Conservation (phyloP, 768 basidiomycete genomes). For the Podaxis pistillaris region DNA sequence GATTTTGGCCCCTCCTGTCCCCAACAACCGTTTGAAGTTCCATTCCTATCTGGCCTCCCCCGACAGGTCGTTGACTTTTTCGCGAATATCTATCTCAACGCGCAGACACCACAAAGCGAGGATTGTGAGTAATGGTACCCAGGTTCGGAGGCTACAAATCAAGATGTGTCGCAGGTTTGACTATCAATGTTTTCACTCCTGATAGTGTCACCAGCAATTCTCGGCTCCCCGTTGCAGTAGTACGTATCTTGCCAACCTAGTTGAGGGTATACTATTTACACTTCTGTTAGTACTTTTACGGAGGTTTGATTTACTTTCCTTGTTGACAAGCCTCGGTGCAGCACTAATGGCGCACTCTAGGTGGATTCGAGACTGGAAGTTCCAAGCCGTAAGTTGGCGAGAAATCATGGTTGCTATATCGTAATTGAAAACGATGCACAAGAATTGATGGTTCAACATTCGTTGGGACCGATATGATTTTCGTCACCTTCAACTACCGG, state of each 20-base stretch:
- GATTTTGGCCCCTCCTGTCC: constrained; percentile 44
- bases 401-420: neutral
- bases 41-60: constrained; percentile 31
- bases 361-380: constrained; percentile 25
- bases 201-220: constrained; percentile 31
- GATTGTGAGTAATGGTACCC: constrained; percentile 38
- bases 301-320: constrained; percentile 27
- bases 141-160: neutral
- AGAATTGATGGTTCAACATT: constrained; percentile 41
- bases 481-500: constrained; percentile 16
- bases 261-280: neutral
- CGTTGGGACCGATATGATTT: constrained; percentile 34
- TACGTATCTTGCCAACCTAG: constrained; percentile 26
- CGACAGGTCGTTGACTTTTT: constrained; percentile 32
- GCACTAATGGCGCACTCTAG: constrained; percentile 3
- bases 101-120: constrained; percentile 34
- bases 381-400: constrained; percentile 16
- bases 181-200: constrained; percentile 51
- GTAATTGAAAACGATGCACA: constrained; percentile 15
- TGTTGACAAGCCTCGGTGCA: neutral
- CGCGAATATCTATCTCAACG: constrained; percentile 25
- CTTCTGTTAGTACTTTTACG: constrained; percentile 44
- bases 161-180: constrained; percentile 37
- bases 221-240: constrained; percentile 53
- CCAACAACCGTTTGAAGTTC: constrained; percentile 39